Evolutionary conservation across 2,329 filamentous ascomycete species (phyloP).

Genomic region (Emergomyces africanus): DNA sequence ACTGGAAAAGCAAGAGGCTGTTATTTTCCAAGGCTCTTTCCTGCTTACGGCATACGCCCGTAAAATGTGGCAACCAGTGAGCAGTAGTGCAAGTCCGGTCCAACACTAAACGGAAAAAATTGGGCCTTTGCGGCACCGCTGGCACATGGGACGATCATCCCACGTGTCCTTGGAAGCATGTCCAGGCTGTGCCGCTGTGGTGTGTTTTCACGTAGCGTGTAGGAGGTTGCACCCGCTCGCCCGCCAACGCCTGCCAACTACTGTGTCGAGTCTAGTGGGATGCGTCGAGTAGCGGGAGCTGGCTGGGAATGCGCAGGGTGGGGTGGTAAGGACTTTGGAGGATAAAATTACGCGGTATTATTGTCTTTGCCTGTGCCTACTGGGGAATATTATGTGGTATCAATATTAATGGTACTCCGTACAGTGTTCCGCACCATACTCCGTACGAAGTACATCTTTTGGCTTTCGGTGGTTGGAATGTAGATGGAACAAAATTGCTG

Average conservation of each 20-base stretch:
- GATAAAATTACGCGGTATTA: background rate
- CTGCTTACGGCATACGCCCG: background rate
- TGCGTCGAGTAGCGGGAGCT: too few relatives aligned
- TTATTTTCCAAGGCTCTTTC: background rate
- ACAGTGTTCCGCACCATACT: too few relatives aligned
- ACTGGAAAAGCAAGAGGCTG: background rate
- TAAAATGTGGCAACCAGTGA: background rate
- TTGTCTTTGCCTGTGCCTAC: background rate
- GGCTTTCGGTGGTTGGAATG: too few relatives aligned
- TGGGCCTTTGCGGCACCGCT: constrained; percentile 2
- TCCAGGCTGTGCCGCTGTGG: background rate
- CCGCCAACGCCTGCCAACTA: background rate
- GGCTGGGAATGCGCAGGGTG: too few relatives aligned
- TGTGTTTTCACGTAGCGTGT: background rate
- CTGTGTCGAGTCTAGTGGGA: too few relatives aligned
- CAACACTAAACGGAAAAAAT: constrained; percentile 1
- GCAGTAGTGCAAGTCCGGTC: background rate
- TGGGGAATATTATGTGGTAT: background rate
- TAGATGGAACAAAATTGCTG: too few relatives aligned
- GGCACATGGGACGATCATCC: constrained; percentile 3
- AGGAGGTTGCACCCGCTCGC: constrained; percentile 1
- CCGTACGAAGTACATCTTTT: too few relatives aligned
- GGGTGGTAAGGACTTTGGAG: background rate
- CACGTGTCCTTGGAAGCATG: constrained; percentile 1
- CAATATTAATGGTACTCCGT: too few relatives aligned